These are phyloP conservation scores for Sclerotinia spermophila DNA, from an alignment of 2,329 filamentous ascomycete species.

Conservation along the genomic window DNA sequence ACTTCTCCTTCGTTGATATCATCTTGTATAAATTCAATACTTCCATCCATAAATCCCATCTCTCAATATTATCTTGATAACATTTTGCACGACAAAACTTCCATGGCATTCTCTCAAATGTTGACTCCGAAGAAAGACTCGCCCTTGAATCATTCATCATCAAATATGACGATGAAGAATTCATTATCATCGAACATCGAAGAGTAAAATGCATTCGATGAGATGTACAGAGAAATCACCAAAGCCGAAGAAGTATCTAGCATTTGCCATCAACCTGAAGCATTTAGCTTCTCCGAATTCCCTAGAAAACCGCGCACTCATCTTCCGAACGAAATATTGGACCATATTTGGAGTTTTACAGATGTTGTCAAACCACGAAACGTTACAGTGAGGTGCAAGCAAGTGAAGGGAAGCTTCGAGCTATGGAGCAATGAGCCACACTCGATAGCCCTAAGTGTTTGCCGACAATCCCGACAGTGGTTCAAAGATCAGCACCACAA, in stretches of 20 bases:
- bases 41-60: background rate
- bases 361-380: background rate
- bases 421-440: background rate
- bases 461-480: background rate
- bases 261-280: background rate
- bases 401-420: background rate
- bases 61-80: background rate
- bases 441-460: background rate
- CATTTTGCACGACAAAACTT: accelerated
- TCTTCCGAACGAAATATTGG: background rate
- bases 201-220: accelerated
- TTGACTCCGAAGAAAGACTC: accelerated
- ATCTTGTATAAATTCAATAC: background rate
- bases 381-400: background rate
- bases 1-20: background rate
- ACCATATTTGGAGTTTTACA: background rate
- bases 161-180: background rate
- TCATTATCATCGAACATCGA: accelerated
- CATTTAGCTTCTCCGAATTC: background rate
- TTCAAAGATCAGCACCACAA: background rate
- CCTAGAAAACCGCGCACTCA: background rate
- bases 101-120: background rate
- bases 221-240: background rate
- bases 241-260: background rate
- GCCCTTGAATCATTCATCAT: accelerated